Conservation (phyloP, 2,329 filamentous ascomycete species). For the Phaeophleospora eucalypticola region DNA sequence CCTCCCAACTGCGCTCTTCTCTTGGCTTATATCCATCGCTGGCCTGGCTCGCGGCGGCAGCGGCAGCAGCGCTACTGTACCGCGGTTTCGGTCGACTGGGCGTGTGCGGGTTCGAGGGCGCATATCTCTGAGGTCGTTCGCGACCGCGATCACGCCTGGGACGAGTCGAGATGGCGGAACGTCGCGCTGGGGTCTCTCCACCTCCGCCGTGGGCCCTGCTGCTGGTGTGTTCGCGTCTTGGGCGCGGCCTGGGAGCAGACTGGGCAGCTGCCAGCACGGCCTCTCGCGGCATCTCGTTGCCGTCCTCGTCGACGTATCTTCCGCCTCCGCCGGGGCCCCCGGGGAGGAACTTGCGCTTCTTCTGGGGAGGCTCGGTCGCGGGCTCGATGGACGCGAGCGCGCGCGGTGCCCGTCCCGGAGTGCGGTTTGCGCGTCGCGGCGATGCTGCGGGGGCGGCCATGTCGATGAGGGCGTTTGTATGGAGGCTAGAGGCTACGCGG, state of each 20-base stretch:
- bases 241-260: slow-evolving; percentile 33
- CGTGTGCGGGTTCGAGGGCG: slow-evolving; percentile 22
- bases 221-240: slow-evolving; percentile 7
- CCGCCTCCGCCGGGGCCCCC: slow-evolving; percentile 83
- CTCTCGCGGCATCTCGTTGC: slow-evolving; percentile 51
- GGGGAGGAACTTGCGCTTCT: slow-evolving; percentile 65
- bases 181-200: slow-evolving; percentile 16
- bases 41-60: slow-evolving; percentile 81
- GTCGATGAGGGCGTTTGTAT: not conserved
- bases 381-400: slow-evolving; percentile 28
- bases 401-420: slow-evolving; percentile 25
- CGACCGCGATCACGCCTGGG: slow-evolving; percentile 29
- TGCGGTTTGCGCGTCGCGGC: slow-evolving; percentile 28
- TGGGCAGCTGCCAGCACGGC: slow-evolving; percentile 38
- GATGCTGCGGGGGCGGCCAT: slow-evolving; percentile 27
- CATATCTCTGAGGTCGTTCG: slow-evolving; percentile 27
- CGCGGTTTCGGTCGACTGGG: slow-evolving; percentile 57
- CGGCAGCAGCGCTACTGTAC: slow-evolving; percentile 82
- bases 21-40: slow-evolving; percentile 95
- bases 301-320: slow-evolving; percentile 72
- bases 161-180: slow-evolving; percentile 27
- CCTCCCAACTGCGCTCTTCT: slow-evolving; percentile 95
- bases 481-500: not conserved
- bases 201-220: not conserved
- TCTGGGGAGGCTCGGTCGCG: slow-evolving; percentile 42